Evolutionary conservation across 2,329 filamentous ascomycete genomes (phyloP).

Genomic region (Chaetomiaceae sp.): DNA sequence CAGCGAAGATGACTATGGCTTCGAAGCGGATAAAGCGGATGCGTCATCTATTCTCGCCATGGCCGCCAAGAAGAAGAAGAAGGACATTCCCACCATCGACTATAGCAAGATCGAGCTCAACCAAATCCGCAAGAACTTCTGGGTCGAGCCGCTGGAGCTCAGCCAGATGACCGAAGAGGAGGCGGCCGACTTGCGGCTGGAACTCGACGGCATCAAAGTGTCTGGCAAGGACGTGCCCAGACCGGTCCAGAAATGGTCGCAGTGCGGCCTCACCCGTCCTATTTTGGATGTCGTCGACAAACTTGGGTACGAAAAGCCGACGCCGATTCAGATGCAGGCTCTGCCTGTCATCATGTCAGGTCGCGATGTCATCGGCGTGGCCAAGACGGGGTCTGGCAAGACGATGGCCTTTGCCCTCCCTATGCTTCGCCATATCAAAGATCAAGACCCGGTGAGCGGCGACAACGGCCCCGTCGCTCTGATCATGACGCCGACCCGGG

Average conservation of each 20-base stretch:
- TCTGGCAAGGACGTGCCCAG: slow-evolving; percentile 82
- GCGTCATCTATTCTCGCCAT: slow-evolving; percentile 47
- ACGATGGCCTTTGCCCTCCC: slow-evolving; percentile 92
- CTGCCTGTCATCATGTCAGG: slow-evolving; percentile 94
- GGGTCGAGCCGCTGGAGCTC: slow-evolving; percentile 81
- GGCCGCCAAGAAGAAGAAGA: slow-evolving; percentile 73
- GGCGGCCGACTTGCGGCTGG: slow-evolving; percentile 70
- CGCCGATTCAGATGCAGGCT: slow-evolving; percentile 91
- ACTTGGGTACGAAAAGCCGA: slow-evolving; percentile 81
- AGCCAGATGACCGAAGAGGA: slow-evolving; percentile 79
- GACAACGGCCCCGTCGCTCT: slow-evolving; percentile 83
- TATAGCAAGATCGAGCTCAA: slow-evolving; percentile 82
- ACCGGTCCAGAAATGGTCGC: slow-evolving; percentile 93
- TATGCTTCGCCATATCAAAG: slow-evolving; percentile 97
- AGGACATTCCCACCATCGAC: slow-evolving; percentile 83
- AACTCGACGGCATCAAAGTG: slow-evolving; percentile 94
- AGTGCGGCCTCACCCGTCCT: slow-evolving; percentile 82
- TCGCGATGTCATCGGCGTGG: slow-evolving; percentile 89
- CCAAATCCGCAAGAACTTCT: slow-evolving; percentile 89
- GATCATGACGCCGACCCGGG: slow-evolving; percentile 90
- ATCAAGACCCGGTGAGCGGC: slow-evolving; percentile 74
- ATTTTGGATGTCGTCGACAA: slow-evolving; percentile 78
- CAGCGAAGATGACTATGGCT: slow-evolving; percentile 70
- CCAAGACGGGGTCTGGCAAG: slow-evolving; percentile 96
- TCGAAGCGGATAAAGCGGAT: slow-evolving; percentile 41